Conservation (phyloP, 1,284 basidiomycete species). For the Leccinum solheimii region DNA sequence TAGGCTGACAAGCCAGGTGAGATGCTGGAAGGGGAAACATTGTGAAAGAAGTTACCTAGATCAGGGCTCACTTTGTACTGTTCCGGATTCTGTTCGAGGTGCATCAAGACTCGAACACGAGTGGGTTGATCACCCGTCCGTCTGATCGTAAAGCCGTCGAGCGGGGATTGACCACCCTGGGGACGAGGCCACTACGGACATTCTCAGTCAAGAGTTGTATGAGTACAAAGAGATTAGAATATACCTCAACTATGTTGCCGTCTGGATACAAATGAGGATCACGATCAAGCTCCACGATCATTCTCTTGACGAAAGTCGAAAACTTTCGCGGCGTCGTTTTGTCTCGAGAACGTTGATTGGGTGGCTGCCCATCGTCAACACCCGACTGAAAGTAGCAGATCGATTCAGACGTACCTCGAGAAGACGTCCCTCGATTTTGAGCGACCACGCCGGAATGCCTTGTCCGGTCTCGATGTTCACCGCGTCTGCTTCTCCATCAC, state of each 20-base stretch:
- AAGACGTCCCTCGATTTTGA: slow-evolving; percentile 87
- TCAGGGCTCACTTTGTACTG: slow-evolving; percentile 83
- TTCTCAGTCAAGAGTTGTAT: not conserved
- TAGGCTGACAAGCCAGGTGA: slow-evolving; percentile 41
- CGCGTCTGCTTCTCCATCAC: slow-evolving; percentile 34
- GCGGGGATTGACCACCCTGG: slow-evolving; percentile 52
- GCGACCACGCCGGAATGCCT: slow-evolving; percentile 87
- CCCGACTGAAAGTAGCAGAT: not conserved
- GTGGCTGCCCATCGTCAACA: slow-evolving; percentile 40
- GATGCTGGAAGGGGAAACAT: slow-evolving; percentile 2
- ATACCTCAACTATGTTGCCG: slow-evolving; percentile 75
- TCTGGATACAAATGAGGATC: slow-evolving; percentile 84
- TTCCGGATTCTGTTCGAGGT: slow-evolving; percentile 85
- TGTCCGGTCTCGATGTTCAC: slow-evolving; percentile 62
- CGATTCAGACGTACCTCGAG: slow-evolving; percentile 57
- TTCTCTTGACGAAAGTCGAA: slow-evolving; percentile 81
- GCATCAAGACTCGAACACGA: slow-evolving; percentile 77
- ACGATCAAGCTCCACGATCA: slow-evolving; percentile 86
- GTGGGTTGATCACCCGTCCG: slow-evolving; percentile 80
- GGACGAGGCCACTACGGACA: slow-evolving; percentile 68
- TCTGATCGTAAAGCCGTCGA: slow-evolving; percentile 89
- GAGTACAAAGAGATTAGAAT: slow-evolving; percentile 1
- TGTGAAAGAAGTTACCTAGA: slow-evolving; percentile 50
- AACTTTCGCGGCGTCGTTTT: slow-evolving; percentile 74
- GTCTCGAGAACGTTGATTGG: slow-evolving; percentile 67